Evolutionary conservation across 1,284 basidiomycete genomes (phyloP), one percentile per base, ranked within the genome.

Genomic region (Boletellus dicymbophilus): DNA sequence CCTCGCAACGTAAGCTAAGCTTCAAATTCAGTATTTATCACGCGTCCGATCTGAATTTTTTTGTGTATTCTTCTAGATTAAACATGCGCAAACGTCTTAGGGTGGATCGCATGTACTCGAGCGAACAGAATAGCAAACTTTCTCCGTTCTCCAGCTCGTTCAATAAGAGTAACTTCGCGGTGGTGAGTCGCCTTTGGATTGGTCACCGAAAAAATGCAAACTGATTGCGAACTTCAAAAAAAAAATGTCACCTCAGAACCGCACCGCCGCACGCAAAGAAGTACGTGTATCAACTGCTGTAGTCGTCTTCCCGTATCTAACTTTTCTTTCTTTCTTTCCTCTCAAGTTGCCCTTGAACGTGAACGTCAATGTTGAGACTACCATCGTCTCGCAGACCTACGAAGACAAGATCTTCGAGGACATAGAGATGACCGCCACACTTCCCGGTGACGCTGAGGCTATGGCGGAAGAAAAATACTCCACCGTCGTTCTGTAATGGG

Each of bases 311-410:
- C 45, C 10, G n/a, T n/a, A 8, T 5, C 31, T 33, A 13, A 31
- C 2, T 15, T 7, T 12, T 30, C 11, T 16, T 6, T 2, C 10
- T 0, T 4, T 46, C 2, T n/a, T n/a, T n/a, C n/a, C n/a, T n/a
- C n/a, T n/a, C n/a, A n/a, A n/a, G n/a, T n/a, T n/a, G n/a, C n/a
- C n/a, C n/a, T n/a, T n/a, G n/a, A n/a, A 63, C 37, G 52, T 67
- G 4, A 70, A 70, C 18, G 68, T 67, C 49, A 70, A 69, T 25
- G 67, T 67, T 5, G 68, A 67, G 28, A 67, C 67, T 0, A 66
- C 65, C 4, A 51, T 66, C 6, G 66, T 70, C 10, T 66, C 67
- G 6, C 63, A 66, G 28, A 62, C 70, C 1, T 67, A 66, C 28
- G 67, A 66, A 8, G 43, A 49, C 30, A 62, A 62, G 31, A n/a